Base-by-base conservation (phyloP, 1,139 yeast genomes). In the Spathaspora sp. region DNA sequence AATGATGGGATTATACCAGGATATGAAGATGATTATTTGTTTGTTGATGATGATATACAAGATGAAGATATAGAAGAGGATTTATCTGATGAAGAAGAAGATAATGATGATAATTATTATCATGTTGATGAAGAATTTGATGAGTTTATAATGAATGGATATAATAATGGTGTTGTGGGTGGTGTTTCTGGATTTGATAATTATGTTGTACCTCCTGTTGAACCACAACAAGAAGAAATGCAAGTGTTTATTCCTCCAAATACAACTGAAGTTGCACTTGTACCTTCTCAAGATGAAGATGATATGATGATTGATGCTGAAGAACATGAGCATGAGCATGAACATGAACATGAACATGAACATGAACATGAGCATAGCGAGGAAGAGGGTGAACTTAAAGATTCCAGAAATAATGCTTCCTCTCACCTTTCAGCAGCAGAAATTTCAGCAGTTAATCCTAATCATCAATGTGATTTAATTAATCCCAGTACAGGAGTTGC, bases 401-500 rank as follows among this genome's bases (percentile, higher is more conserved):
- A 25, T 2, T 20, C 39, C 8, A 20, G 39, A 11, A 37, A 37
- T 24, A n/a, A n/a, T n/a, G n/a, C n/a, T n/a, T n/a, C n/a, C n/a
- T 20, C 39, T 7, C 45, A 43, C 44, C 48, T 51, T 29, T 50
- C 61, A 8, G 63, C 61, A 11, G 62, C 65, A 5, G 65, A 61
- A 45, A 61, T 60, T 5, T 44, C 63, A 7, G 61, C 60, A 4
- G 51, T 46, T 15, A 62, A 62, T 51, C 74, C 74, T 2, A 63
- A 71, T 47, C 79, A 73, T 51, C 67, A 69, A 47, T 74, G 79
- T 59, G 70, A 77, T 47, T 71, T 86, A 62, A 67, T 80, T 16
- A 85, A 84, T 59, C 84, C 89, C 15, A 62, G 75, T 11, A 76
- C 75, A 1, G 76, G 76, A 6, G 54, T 59, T 43, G 68, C 75